Percentiles rank a stretch among this genome's conserved stretches.
These are phyloP conservation scores for Tilletiaria anomala DNA, from an alignment of 1,284 basidiomycete species.

Conservation along the genomic window DNA sequence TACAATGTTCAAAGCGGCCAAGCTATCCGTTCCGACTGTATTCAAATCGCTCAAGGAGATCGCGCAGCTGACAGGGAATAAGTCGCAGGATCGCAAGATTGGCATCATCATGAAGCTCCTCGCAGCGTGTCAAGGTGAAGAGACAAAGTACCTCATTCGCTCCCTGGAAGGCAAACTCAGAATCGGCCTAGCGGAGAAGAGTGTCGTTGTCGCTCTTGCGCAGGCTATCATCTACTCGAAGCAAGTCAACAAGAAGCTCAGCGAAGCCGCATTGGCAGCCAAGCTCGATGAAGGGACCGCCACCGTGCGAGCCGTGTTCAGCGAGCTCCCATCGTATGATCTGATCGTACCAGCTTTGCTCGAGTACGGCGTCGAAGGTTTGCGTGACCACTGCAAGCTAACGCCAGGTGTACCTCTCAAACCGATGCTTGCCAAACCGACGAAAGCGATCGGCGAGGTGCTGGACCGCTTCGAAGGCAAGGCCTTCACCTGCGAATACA, in stretches of 20 bases:
- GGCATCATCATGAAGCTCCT: conserved; percentile 87
- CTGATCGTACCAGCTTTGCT: conserved; percentile 82
- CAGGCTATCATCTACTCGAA: conserved; percentile 22
- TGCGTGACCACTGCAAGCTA: conserved; percentile 68
- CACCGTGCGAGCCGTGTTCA: conserved; percentile 80
- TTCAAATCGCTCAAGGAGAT: conserved; percentile 25
- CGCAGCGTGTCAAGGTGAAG: conserved; percentile 71
- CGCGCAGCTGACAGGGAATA: conserved; percentile 60
- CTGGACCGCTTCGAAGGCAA: conserved; percentile 92
- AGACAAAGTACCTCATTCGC: conserved; percentile 89
- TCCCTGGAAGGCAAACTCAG: conserved; percentile 92
- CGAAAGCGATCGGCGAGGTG: conserved; percentile 97
- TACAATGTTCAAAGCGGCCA: conserved; percentile 85
- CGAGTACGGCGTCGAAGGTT: conserved; percentile 57
- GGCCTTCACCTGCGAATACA: conserved; percentile 96
- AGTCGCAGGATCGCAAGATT: conserved; percentile 55
- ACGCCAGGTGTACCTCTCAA: conserved; percentile 88
- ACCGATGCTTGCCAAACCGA: conserved; percentile 99
- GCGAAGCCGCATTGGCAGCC: conserved; percentile 59
- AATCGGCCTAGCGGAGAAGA: conserved; percentile 90
- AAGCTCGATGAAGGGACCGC: conserved; percentile 66
- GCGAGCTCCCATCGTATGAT: conserved; percentile 88
- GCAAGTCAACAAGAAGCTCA: conserved; percentile 49
- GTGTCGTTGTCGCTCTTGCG: conserved; percentile 43
- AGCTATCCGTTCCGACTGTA: conserved; percentile 72